Base-by-base conservation (phyloP, 129 eudicot genomes). In the Flaveria linearis region DNA sequence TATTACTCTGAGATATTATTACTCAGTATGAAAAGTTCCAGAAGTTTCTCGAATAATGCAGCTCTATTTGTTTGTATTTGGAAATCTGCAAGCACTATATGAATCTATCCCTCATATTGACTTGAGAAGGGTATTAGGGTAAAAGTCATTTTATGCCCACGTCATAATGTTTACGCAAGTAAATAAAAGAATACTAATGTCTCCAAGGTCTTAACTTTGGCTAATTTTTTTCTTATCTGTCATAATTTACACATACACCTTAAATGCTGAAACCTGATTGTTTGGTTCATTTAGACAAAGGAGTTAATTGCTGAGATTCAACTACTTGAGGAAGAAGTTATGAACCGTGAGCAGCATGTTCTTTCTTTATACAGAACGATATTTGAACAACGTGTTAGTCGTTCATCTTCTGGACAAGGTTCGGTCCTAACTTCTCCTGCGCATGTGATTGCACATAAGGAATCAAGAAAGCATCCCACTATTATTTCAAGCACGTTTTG, bases 241-340 rank as follows among this genome's bases (percentile, higher is more conserved):
- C 25, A 55, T 76, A 47, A 63, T 64, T 64, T 39, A 65, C 80
- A 23, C 51, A 69, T 58, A 67, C 53, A 60, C 71, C 51, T 83
- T 25, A 78, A 23, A 14, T 78, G 5, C 72, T 69, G 42, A 78
- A 11, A 51, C 76, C 60, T 12, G 43, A 36, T 10, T 47, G 13
- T 71, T 60, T 53, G 73, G 22, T 75, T 64, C 15, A 79, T 75
- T 62, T 41, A 92, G 97, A 86, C 97, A 36, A 87, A 92, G 78
- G 96, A 89, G 80, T 80, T 92, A 78, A 84, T 92, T 69, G 79
- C 93, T 65, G 97, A 92, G 81, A 92, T 92, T 70, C 96, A 92
- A 76, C 81, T 83, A 77, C 97, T 92, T 11, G 97, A 92, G 80
- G 93, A 89, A 84, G 97, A 92, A 77, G 97, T 89, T 72, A 83